Conservation (phyloP, 805 yeast species). For the Pichia occidentalis region DNA sequence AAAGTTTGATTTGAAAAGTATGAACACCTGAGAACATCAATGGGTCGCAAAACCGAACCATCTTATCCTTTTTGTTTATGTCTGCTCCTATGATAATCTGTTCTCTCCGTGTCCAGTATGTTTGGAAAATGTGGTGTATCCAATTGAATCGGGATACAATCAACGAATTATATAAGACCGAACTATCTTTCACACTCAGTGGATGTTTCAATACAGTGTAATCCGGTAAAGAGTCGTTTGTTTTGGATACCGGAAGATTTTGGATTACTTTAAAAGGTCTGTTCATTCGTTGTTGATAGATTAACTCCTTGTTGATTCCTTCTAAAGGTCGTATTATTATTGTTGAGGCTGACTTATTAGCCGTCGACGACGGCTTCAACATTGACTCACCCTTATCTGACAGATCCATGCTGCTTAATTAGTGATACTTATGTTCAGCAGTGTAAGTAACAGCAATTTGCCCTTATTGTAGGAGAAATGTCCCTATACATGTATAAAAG, state of each 20-base stretch:
- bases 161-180: constrained; percentile 63
- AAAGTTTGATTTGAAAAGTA: constrained; percentile 64
- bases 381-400: too few species aligned
- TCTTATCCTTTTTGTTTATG: constrained; percentile 55
- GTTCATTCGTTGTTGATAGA: constrained; percentile 26
- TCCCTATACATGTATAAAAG: too few species aligned
- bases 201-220: constrained; percentile 58
- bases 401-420: too few species aligned
- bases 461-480: too few species aligned
- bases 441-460: too few species aligned
- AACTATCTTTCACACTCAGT: constrained; percentile 63
- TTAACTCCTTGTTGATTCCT: constrained; percentile 25
- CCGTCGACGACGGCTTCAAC: not conserved
- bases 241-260: constrained; percentile 60
- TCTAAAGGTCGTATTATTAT: constrained; percentile 27
- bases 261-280: constrained; percentile 63
- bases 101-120: constrained; percentile 58
- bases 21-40: constrained; percentile 76
- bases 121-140: constrained; percentile 62
- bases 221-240: constrained; percentile 43
- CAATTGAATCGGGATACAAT: constrained; percentile 66
- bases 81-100: constrained; percentile 44
- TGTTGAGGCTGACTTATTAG: constrained; percentile 2
- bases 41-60: constrained; percentile 84
- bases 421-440: too few species aligned